phyloP scores from a whole-genome alignment of 2,329 filamentous ascomycete species.

The Colletotrichum phormii region DNA sequence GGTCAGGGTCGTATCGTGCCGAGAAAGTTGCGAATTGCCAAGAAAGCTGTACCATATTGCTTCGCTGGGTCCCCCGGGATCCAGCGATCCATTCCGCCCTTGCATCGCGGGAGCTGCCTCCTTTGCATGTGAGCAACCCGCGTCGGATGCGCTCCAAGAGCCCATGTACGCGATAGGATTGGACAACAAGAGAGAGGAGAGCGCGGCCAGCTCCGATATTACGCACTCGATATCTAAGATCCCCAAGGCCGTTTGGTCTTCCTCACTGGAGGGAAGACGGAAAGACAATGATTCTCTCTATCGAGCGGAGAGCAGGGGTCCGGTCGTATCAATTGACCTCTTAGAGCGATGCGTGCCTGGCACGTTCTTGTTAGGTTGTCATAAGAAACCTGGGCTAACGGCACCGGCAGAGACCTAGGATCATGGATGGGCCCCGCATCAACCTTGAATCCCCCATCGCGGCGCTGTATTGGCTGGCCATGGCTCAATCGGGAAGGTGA shows the following conservation, averaged over 20 bases:
- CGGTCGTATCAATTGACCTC: conserved; percentile 38
- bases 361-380: conserved; percentile 32
- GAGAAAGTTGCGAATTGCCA: not conserved
- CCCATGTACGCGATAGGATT: not conserved
- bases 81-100: conserved; percentile 28
- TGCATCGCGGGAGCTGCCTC: conserved; percentile 25
- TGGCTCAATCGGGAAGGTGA: conserved; percentile 34
- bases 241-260: not conserved
- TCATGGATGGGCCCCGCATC: not conserved
- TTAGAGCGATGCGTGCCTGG: conserved; percentile 36
- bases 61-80: not conserved
- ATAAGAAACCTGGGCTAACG: not conserved
- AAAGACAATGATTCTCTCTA: not conserved
- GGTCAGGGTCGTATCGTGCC: conserved; percentile 2
- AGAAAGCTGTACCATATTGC: not conserved
- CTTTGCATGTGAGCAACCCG: conserved; percentile 19
- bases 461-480: conserved; percentile 9
- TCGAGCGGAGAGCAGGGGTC: conserved; percentile 22
- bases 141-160: not conserved
- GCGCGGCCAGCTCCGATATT: conserved; percentile 33
- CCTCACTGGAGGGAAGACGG: conserved; percentile 23
- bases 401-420: not conserved
- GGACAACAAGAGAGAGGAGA: not conserved
- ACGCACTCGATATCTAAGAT: not conserved
- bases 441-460: not conserved